phyloP scores from a whole-genome alignment of 1,139 yeast genomes.

The Kluyveromyces sp. region DNA sequence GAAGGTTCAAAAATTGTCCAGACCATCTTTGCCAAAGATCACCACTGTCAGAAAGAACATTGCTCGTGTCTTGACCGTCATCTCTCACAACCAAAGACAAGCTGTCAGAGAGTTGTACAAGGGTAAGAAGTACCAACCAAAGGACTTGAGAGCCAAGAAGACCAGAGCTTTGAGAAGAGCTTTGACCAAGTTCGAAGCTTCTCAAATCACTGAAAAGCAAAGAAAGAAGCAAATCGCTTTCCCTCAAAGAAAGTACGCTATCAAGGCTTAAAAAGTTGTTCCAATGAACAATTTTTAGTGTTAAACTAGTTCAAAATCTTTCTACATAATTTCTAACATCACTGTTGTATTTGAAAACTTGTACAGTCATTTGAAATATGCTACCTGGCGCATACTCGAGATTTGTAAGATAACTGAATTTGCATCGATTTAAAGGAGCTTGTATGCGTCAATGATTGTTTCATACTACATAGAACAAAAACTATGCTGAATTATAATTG shows the following conservation, averaged over 20 bases:
- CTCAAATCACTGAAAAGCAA: slow-evolving; percentile 78
- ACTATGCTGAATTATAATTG: background rate
- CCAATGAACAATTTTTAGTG: slow-evolving; percentile 8
- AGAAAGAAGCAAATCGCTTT: slow-evolving; percentile 88
- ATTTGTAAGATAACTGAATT: too few relatives aligned
- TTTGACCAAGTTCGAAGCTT: slow-evolving; percentile 81
- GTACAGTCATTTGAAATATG: background rate
- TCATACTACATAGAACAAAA: too few relatives aligned
- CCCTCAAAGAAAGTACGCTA: slow-evolving; percentile 98
- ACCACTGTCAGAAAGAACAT: slow-evolving; percentile 96
- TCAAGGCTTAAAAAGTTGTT: slow-evolving; percentile 72
- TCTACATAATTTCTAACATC: slow-evolving; percentile 9
- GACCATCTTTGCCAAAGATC: slow-evolving; percentile 90
- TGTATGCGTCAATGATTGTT: too few relatives aligned
- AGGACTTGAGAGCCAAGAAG: slow-evolving; percentile 98
- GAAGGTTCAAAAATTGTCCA: slow-evolving; percentile 92
- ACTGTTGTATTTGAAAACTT: slow-evolving; percentile 6
- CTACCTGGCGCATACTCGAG: too few relatives aligned
- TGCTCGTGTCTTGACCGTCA: slow-evolving; percentile 95
- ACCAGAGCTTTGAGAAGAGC: slow-evolving; percentile 99
- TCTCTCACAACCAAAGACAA: slow-evolving; percentile 95
- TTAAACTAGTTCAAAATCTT: slow-evolving; percentile 11
- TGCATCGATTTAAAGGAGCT: too few relatives aligned
- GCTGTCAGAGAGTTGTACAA: slow-evolving; percentile 92
- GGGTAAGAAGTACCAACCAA: slow-evolving; percentile 96